Evolutionary conservation across 169 alveolate species (phyloP), one percentile per base, ranked within the genome.

Genomic region (Eimeria maxima): DNA sequence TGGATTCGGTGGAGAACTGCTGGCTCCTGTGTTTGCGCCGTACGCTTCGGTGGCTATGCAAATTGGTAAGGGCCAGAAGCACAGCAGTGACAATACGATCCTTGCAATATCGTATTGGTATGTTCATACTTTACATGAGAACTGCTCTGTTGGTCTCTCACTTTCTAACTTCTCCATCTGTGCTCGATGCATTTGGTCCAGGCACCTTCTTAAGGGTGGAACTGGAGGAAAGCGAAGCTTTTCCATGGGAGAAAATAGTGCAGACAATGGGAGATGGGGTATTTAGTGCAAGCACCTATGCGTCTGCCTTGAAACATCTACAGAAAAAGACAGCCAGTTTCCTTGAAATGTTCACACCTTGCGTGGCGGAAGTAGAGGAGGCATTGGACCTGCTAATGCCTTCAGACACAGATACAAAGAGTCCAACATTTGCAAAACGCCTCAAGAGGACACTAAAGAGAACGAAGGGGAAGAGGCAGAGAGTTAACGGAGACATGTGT

Each of bases 151-250:
- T 38, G 83, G 27, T 73, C 55, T n/a, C 45, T 78, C 45, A 0
- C 24, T 3, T 2, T 13, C 44, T 47, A 45, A 67, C 65, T 44
- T 44, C 47, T 45, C 4, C 20, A 7, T 24, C 24, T 24, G 13
- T 10, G 42, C 87, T 78, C 57, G 42, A 0, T 29, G 55, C 47
- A 53, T 29, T 20, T 27, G 92, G 33, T 84, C 60, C 94, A 87
- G 94, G 42, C n/a, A 29, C 57, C 45, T 87, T 87, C 42, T 87
- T 87, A 29, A 55, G 94, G 78, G 94, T 87, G 55, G 94, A 87
- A 4, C 50, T 87, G 50, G 94, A 87, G 50, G 94, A 87, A 87
- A 87, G 94, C 55, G 44, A 38, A 42, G 67, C 94, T 27, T 22
- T 87, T 10, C 83, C 94, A 24, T 87, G 81, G 69, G 83, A 87